Evolutionary conservation across 257 asterid species (phyloP).

Genomic region (Gentiana straminea): DNA sequence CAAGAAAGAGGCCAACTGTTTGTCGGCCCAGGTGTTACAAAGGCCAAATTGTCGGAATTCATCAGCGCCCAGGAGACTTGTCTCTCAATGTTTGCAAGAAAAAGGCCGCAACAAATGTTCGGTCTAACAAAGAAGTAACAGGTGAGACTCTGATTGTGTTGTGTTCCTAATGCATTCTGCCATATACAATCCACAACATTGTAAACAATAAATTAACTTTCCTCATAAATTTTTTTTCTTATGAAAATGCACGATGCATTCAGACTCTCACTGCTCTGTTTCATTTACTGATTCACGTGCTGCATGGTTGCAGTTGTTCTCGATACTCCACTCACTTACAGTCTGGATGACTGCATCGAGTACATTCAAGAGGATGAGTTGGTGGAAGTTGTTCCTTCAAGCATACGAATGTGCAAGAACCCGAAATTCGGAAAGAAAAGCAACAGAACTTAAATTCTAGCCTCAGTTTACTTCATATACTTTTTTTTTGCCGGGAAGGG

Average conservation of each 20-base stretch:
- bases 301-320: constrained; percentile 58
- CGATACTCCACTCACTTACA: constrained; percentile 72
- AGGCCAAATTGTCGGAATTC: constrained; percentile 94
- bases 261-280: no score
- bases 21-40: constrained; percentile 76
- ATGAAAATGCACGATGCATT: no score
- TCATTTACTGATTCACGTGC: constrained; percentile 8
- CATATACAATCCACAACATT: background rate
- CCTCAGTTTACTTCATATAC: background rate
- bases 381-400: constrained; percentile 86
- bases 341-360: constrained; percentile 98
- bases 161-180: background rate
- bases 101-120: constrained; percentile 91
- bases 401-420: constrained; percentile 91
- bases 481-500: no score
- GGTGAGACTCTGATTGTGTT: constrained; percentile 25
- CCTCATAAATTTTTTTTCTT: no score
- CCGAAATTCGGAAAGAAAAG: constrained; percentile 51
- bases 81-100: constrained; percentile 91
- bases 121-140: constrained; percentile 84
- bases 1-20: constrained; percentile 97
- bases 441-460: constrained; percentile 6
- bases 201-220: no score
- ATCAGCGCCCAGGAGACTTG: constrained; percentile 95
- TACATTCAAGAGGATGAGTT: constrained; percentile 99